phyloP scores from a whole-genome alignment of 495 filamentous ascomycete species.

The Thermothielavioides terrestris region DNA sequence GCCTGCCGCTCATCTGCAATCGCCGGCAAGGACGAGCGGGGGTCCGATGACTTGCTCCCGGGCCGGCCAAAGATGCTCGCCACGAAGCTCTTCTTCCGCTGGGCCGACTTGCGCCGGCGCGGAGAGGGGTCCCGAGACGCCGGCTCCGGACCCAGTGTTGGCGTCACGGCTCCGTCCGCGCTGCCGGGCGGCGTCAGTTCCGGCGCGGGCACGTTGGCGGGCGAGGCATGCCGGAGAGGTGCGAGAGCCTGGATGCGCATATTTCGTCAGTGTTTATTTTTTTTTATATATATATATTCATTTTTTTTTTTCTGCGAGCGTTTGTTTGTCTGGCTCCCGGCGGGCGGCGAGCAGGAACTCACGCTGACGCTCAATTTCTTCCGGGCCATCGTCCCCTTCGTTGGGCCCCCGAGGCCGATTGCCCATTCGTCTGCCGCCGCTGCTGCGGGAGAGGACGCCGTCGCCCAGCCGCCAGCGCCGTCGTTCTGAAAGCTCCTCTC shows the following conservation, averaged over 20 bases:
- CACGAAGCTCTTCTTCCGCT: conserved; percentile 46
- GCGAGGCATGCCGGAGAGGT: conserved; percentile 11
- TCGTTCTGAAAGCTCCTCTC: conserved; percentile 26
- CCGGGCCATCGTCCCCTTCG: conserved; percentile 11
- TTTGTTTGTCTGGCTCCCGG: too few relatives aligned
- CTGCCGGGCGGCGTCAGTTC: conserved; percentile 24
- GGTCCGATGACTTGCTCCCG: conserved; percentile 9
- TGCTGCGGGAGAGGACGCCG: too few relatives aligned
- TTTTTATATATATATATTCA: too few relatives aligned
- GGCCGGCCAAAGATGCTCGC: conserved; percentile 38
- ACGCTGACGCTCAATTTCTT: conserved; percentile 32
- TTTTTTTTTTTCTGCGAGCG: too few relatives aligned
- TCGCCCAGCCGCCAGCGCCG: not conserved
- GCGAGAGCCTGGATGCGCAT: conserved; percentile 15
- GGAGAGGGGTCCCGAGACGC: conserved; percentile 3
- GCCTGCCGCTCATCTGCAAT: not conserved
- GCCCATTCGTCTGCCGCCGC: not conserved
- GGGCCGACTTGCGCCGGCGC: conserved; percentile 29
- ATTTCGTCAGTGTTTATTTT: not conserved
- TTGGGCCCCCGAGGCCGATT: not conserved
- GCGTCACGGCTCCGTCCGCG: conserved; percentile 18
- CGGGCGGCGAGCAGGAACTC: too few relatives aligned
- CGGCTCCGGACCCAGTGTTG: conserved; percentile 11
- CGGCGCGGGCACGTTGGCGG: not conserved
- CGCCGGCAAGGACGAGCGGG: conserved; percentile 8